Percentiles rank a stretch among this genome's conserved stretches.
These are phyloP conservation scores for Zygotorulaspora mrakii DNA, from an alignment of 1,139 yeast species.

Conservation along the genomic window DNA sequence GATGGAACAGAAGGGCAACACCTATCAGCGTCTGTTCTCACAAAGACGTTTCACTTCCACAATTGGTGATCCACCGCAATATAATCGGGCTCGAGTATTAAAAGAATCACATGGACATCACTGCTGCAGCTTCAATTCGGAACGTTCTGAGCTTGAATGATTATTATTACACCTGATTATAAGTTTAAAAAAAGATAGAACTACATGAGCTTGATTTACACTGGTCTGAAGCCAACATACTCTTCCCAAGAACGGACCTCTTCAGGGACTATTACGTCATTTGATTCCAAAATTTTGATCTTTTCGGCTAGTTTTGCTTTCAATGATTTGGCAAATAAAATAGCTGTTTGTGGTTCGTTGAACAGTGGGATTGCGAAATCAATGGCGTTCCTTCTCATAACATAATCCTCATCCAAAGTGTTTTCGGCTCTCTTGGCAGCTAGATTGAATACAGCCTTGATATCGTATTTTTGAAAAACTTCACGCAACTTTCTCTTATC, in stretches of 20 bases:
- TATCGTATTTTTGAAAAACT: conserved; percentile 79
- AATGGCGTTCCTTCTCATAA: conserved; percentile 98
- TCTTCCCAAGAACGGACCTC: conserved; percentile 97
- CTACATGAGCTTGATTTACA: no score
- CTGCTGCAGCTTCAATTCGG: no score
- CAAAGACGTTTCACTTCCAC: no score
- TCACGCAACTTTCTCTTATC: conserved; percentile 92
- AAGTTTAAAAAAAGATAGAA: no score
- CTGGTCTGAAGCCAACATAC: conserved; percentile 88
- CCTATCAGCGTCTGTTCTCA: no score
- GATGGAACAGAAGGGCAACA: no score
- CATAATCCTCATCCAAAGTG: conserved; percentile 82
- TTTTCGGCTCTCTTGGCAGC: conserved; percentile 86
- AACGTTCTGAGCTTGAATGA: no score
- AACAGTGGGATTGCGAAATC: conserved; percentile 95
- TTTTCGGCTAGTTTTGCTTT: conserved; percentile 64
- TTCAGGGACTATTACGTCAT: conserved; percentile 57
- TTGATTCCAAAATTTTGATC: conserved; percentile 39
- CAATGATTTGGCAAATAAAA: conserved; percentile 81
- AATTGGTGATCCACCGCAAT: no score
- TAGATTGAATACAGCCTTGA: conserved; percentile 85
- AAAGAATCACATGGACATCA: no score
- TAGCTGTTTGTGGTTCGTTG: conserved; percentile 92
- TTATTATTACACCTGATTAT: no score
- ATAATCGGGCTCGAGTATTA: no score